phyloP scores from a whole-genome alignment of 2,329 filamentous ascomycete species.

The Microcyclospora tardicrescens region DNA sequence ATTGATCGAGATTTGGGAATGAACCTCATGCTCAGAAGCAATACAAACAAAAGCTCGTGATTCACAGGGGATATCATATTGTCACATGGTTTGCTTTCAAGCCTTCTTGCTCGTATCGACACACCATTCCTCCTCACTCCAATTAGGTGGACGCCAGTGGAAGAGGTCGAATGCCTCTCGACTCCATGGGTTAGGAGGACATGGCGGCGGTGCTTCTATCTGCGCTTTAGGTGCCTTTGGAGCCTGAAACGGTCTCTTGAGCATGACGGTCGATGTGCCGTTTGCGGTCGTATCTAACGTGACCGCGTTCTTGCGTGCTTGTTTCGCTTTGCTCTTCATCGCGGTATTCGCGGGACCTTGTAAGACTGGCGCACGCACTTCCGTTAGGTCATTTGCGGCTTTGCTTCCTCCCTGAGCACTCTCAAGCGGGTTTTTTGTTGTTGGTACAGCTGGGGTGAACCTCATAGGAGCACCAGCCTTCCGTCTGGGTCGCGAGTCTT shows the following conservation, averaged over 20 bases:
- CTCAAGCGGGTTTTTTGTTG: no score
- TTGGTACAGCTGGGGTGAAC: slow-evolving; percentile 13
- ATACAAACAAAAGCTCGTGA: no score
- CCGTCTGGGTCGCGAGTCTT: slow-evolving; percentile 5
- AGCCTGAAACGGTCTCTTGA: slow-evolving; percentile 18
- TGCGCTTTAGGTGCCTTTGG: slow-evolving; percentile 9
- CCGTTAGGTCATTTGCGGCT: no score
- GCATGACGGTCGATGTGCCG: slow-evolving; percentile 16
- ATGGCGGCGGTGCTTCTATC: slow-evolving; percentile 8
- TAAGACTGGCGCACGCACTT: no score
- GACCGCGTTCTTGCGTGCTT: slow-evolving; percentile 12
- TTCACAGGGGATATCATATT: no score
- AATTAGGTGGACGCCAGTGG: slow-evolving; percentile 42
- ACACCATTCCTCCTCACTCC: slow-evolving; percentile 22
- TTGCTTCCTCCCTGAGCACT: no score
- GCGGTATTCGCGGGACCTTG: not conserved
- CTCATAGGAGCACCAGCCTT: slow-evolving; percentile 17
- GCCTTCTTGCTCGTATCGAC: slow-evolving; percentile 3
- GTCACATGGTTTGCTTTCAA: not conserved
- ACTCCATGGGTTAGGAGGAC: slow-evolving; percentile 51
- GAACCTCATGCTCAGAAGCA: no score
- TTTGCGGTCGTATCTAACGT: slow-evolving; percentile 13
- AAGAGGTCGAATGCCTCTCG: slow-evolving; percentile 55
- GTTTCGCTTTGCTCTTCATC: slow-evolving; percentile 5
- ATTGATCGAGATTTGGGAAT: no score